Conservation (phyloP, 139 green algal genomes). For the Coccomyxa sp. region DNA sequence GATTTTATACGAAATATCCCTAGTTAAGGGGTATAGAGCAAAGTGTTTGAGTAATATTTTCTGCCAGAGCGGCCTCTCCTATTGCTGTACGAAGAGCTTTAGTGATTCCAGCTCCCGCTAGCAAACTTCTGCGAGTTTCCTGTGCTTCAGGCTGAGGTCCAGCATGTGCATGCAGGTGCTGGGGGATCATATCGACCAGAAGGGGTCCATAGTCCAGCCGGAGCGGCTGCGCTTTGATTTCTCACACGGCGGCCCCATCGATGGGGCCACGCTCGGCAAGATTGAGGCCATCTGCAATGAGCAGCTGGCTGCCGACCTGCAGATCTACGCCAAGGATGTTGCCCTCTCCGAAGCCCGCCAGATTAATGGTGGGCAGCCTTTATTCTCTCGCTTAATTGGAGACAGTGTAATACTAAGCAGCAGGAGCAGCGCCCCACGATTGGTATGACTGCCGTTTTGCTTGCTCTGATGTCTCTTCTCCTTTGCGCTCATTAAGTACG, state of each 20-base stretch:
- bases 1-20: too few relatives aligned
- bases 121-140: too few relatives aligned
- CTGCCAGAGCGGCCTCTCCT: too few relatives aligned
- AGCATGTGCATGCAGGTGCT: slow-evolving; percentile 55
- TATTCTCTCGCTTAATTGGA: background rate
- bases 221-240: slow-evolving; percentile 98
- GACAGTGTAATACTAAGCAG: background rate
- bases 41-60: too few relatives aligned
- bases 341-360: slow-evolving; percentile 69
- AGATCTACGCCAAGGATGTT: slow-evolving; percentile 81
- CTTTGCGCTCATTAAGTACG: too few relatives aligned
- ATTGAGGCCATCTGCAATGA: slow-evolving; percentile 68
- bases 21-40: too few relatives aligned
- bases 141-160: too few relatives aligned
- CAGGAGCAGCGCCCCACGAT: too few relatives aligned
- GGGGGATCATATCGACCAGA: slow-evolving; percentile 93
- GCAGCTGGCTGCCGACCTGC: slow-evolving; percentile 33
- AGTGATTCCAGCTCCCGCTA: too few relatives aligned
- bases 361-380: slow-evolving; percentile 59
- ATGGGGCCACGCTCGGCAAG: slow-evolving; percentile 18
- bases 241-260: slow-evolving; percentile 74
- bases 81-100: too few relatives aligned
- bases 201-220: slow-evolving; percentile 89
- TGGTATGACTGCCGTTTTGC: too few relatives aligned
- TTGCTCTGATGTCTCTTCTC: too few relatives aligned